These are phyloP conservation scores for Dictyostelium intermedium DNA, from an alignment of 78 protist species.

Conservation along the genomic window DNA sequence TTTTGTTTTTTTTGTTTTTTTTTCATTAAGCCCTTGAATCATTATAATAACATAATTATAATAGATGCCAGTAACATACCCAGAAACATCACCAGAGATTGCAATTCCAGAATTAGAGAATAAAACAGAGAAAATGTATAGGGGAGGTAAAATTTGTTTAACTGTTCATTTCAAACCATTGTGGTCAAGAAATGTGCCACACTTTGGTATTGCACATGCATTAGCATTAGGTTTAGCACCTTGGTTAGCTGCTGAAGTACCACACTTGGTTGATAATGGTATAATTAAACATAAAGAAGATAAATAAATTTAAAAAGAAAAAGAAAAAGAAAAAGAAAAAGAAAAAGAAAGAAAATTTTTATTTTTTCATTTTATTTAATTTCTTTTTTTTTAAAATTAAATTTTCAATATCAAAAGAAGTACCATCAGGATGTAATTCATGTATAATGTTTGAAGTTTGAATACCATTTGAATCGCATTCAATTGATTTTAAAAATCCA, in stretches of 20 bases:
- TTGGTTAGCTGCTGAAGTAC: constrained; percentile 98
- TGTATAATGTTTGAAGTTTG: not conserved
- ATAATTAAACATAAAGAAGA: constrained; percentile 61
- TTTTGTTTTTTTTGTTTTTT: not conserved
- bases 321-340: not conserved
- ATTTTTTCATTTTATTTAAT: not conserved
- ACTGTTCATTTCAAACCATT: constrained; percentile 97
- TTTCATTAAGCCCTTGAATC: not conserved
- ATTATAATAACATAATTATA: not conserved
- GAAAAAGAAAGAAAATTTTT: not conserved
- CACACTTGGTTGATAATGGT: constrained; percentile 87
- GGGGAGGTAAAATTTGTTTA: constrained; percentile 98
- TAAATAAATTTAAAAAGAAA: constrained; percentile 27
- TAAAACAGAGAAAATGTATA: constrained; percentile 79
- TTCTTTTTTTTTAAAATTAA: constrained; percentile 45
- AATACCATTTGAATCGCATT: not conserved
- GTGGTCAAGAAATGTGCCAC: constrained; percentile 97
- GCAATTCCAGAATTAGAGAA: constrained; percentile 97
- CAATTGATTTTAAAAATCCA: constrained; percentile 47
- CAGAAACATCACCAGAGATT: constrained; percentile 93
- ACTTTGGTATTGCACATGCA: constrained; percentile 98
- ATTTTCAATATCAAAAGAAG: constrained; percentile 55
- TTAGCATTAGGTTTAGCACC: constrained; percentile 98
- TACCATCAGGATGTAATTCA: constrained; percentile 76
- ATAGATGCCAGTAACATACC: constrained; percentile 95